Evolutionary conservation across 176 grass and related monocot genomes (phyloP).

Genomic region (barley (Hordeum vulgare)): DNA sequence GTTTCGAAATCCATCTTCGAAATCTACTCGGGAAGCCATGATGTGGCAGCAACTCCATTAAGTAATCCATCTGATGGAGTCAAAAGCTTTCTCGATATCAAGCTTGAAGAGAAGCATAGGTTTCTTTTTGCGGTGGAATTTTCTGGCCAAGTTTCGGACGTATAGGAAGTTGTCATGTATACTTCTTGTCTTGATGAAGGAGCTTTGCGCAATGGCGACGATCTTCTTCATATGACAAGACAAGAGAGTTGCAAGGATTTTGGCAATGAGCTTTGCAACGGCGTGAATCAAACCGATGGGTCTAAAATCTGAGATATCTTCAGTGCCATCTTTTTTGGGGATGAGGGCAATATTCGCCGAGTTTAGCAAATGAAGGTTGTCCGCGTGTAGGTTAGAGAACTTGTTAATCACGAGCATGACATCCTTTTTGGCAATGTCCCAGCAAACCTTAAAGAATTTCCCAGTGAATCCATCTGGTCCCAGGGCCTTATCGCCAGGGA

Average conservation of each 20-base stretch:
- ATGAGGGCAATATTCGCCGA: not conserved
- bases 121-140: not conserved
- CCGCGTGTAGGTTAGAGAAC: too few relatives aligned
- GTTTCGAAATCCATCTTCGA: not conserved
- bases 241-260: not conserved
- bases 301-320: not conserved
- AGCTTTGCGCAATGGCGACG: not conserved
- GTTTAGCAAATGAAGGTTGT: too few relatives aligned
- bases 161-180: not conserved
- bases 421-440: too few relatives aligned
- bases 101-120: not conserved
- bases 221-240: not conserved
- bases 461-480: too few relatives aligned
- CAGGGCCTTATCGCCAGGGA: too few relatives aligned
- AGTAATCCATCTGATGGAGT: not conserved
- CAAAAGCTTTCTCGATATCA: not conserved
- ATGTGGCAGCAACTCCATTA: not conserved
- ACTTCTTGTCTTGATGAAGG: not conserved
- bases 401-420: too few relatives aligned
- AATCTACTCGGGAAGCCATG: not conserved
- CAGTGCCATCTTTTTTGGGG: not conserved
- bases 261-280: not conserved
- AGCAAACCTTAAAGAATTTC: too few relatives aligned
- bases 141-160: not conserved
- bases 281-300: not conserved